Evolutionary conservation across 495 filamentous ascomycete genomes (phyloP).

Genomic region (Penicillium chermesinum): DNA sequence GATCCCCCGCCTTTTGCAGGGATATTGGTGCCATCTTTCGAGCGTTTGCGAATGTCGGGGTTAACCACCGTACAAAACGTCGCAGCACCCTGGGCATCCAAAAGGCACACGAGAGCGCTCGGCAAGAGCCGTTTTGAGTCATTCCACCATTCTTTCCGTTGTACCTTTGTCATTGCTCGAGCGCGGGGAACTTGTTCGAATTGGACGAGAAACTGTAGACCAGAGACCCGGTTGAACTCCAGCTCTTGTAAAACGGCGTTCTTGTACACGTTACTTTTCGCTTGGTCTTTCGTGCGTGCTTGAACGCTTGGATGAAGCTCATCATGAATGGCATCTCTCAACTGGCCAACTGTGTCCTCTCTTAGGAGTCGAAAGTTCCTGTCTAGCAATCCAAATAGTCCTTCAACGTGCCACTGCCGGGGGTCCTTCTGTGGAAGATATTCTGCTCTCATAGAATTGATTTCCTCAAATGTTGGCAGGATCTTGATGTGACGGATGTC

Average conservation of each 20-base stretch:
- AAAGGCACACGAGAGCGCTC: constrained; percentile 2
- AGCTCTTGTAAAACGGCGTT: background rate
- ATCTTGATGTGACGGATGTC: constrained; percentile 58
- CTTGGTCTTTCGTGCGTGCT: constrained; percentile 19
- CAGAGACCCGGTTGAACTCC: background rate
- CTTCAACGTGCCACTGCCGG: constrained; percentile 49
- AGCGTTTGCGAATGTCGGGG: background rate
- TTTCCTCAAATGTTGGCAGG: constrained; percentile 59
- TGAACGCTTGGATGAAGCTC: background rate
- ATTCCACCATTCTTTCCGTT: constrained; percentile 1
- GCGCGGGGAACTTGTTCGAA: background rate
- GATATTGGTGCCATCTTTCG: background rate
- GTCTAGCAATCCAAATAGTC: constrained; percentile 59
- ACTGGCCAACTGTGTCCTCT: constrained; percentile 31
- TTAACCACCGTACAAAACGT: constrained; percentile 1
- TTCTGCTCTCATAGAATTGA: constrained; percentile 44
- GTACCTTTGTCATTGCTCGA: background rate
- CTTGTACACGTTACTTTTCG: constrained; percentile 2
- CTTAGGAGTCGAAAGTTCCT: constrained; percentile 53
- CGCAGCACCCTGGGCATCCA: constrained; percentile 1
- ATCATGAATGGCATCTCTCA: background rate
- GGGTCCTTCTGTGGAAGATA: constrained; percentile 57
- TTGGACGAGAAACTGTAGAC: constrained; percentile 1
- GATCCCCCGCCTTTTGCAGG: background rate
- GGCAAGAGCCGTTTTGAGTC: background rate